These are phyloP conservation scores for Dipodascopsis uninucleata DNA, from an alignment of 805 yeast species.

Conservation along the genomic window DNA sequence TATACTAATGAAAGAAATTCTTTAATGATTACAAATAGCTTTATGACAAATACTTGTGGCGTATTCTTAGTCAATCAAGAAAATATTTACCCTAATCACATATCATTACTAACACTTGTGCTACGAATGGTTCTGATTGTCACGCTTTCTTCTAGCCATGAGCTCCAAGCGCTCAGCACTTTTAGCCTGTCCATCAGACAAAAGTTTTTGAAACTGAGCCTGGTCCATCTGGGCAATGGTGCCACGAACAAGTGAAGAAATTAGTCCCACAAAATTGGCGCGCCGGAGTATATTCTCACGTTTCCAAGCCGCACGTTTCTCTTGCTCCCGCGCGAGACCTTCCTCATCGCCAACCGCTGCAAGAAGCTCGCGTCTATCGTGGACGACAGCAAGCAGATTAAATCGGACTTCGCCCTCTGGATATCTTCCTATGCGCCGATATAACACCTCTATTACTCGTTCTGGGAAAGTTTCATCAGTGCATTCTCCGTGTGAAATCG, in stretches of 20 bases:
- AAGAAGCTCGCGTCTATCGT: conserved; percentile 45
- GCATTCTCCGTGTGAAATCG: conserved; percentile 52
- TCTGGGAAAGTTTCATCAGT: conserved; percentile 42
- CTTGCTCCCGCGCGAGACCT: conserved; percentile 41
- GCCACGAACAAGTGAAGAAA: conserved; percentile 45
- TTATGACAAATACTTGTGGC: too few relatives aligned
- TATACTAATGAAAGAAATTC: too few relatives aligned
- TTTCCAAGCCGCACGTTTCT: conserved; percentile 51
- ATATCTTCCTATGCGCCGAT: conserved; percentile 46
- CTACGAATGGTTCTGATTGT: too few relatives aligned
- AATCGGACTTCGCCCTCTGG: conserved; percentile 51
- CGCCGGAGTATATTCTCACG: conserved; percentile 54
- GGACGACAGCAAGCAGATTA: conserved; percentile 52
- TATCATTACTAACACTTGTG: too few relatives aligned
- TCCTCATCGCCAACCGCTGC: conserved; percentile 42
- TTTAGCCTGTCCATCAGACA: too few relatives aligned
- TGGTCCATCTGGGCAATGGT: too few relatives aligned
- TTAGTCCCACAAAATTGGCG: conserved; percentile 52
- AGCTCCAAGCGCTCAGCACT: too few relatives aligned
- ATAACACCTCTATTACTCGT: conserved; percentile 44
- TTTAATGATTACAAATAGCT: too few relatives aligned
- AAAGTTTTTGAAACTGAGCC: too few relatives aligned
- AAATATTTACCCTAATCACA: too few relatives aligned
- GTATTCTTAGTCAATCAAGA: too few relatives aligned
- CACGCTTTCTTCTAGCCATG: too few relatives aligned